Evolutionary conservation across 2,329 filamentous ascomycete species (phyloP).

Genomic region (Phymatotrichopsis omnivora): DNA sequence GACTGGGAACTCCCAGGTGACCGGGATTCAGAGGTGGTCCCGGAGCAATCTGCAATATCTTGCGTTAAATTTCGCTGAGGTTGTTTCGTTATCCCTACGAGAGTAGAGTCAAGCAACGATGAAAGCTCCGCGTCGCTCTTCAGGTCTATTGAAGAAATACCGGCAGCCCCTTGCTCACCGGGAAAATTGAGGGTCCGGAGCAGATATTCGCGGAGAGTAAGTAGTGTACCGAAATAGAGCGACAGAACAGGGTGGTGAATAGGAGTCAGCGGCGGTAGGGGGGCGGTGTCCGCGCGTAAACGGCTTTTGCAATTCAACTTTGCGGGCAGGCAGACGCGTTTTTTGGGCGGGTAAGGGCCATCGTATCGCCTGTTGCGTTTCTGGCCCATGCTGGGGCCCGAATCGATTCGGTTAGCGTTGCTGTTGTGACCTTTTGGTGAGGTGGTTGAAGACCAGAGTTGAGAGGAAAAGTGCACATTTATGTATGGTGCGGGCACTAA

Average conservation of each 20-base stretch:
- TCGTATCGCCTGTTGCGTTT: no score
- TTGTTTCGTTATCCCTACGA: slow-evolving; percentile 49
- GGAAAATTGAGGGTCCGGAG: slow-evolving; percentile 17
- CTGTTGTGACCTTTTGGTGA: no score
- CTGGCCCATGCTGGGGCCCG: no score
- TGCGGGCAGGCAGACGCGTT: neutral
- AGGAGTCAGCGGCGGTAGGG: slow-evolving; percentile 1
- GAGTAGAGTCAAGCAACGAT: slow-evolving; percentile 55
- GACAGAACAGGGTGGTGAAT: slow-evolving; percentile 54
- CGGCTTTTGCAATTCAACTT: neutral
- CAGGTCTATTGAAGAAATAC: slow-evolving; percentile 12
- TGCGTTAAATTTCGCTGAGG: slow-evolving; percentile 22
- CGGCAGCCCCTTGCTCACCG: slow-evolving; percentile 7
- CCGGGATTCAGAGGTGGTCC: slow-evolving; percentile 21
- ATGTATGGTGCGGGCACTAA: no score
- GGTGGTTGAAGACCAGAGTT: no score
- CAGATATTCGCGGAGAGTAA: slow-evolving; percentile 61
- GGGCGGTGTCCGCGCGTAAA: no score
- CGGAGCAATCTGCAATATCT: slow-evolving; percentile 25
- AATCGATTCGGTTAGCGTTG: no score
- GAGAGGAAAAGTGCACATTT: no score
- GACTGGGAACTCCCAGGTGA: slow-evolving; percentile 46
- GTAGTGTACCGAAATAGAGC: slow-evolving; percentile 55
- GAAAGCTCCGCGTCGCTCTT: slow-evolving; percentile 37
- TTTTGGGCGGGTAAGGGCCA: neutral